Conservation (phyloP, 2,329 filamentous ascomycete genomes). For the Calonectria pseudoturangicola region DNA sequence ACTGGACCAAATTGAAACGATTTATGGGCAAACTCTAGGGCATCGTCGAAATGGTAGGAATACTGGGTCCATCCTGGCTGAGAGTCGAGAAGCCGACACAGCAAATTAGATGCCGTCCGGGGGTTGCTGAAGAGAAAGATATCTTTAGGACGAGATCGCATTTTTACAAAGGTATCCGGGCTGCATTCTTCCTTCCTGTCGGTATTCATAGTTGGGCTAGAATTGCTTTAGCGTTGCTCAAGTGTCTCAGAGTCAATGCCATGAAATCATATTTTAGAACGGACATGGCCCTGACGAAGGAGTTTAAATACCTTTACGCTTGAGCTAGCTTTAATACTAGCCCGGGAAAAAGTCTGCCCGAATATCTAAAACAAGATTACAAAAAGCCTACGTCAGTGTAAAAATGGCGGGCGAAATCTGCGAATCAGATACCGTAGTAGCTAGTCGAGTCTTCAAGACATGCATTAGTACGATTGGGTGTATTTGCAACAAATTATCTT, state of each 20-base stretch:
- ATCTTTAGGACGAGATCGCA: not conserved
- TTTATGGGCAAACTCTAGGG: slow-evolving; percentile 1
- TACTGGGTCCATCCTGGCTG: slow-evolving; percentile 22
- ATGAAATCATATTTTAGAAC: not conserved
- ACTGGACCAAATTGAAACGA: slow-evolving; percentile 7
- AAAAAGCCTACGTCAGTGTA: not conserved
- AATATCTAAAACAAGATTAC: not conserved
- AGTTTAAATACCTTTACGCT: no score
- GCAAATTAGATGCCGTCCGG: slow-evolving; percentile 22
- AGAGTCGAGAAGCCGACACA: slow-evolving; percentile 16
- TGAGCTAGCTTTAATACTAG: not conserved
- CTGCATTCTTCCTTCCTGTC: not conserved
- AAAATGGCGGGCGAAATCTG: not conserved
- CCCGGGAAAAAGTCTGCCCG: not conserved
- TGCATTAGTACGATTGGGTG: no score
- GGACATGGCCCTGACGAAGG: no score
- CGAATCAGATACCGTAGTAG: not conserved
- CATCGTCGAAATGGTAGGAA: slow-evolving; percentile 25
- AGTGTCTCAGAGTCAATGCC: no score
- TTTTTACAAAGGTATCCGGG: no score
- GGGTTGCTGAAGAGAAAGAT: slow-evolving; percentile 25
- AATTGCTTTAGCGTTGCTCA: no score
- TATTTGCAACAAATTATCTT: no score
- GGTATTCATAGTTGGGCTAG: not conserved
- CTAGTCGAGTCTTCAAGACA: no score